Percentiles rank a stretch among this genome's conserved stretches.
Conservation (phyloP, 2,329 filamentous ascomycete species). For the Nannizzia gypsea region DNA sequence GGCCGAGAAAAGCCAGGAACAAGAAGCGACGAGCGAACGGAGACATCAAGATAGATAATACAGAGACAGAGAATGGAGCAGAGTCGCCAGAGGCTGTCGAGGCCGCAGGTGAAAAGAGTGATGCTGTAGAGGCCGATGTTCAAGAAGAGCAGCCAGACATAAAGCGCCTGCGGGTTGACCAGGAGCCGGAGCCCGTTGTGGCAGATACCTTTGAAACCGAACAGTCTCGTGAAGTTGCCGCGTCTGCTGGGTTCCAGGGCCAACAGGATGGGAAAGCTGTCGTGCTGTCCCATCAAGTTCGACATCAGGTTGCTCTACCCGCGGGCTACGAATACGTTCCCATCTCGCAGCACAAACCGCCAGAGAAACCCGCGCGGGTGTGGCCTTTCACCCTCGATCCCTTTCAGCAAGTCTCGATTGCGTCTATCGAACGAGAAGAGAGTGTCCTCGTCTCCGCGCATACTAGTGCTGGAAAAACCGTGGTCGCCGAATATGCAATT, state of each 20-base stretch:
- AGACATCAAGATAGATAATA: constrained; percentile 47
- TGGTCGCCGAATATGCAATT: constrained; percentile 95
- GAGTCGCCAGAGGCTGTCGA: constrained; percentile 16
- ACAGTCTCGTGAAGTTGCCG: constrained; percentile 79
- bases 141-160: constrained; percentile 31
- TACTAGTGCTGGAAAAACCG: constrained; percentile 94
- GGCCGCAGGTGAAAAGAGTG: constrained; percentile 14
- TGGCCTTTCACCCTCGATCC: constrained; percentile 92
- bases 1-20: constrained; percentile 47
- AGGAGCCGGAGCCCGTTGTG: constrained; percentile 65
- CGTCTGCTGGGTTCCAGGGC: constrained; percentile 56
- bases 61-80: constrained; percentile 21
- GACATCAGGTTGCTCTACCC: constrained; percentile 91
- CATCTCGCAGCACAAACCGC: constrained; percentile 88
- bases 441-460: constrained; percentile 95
- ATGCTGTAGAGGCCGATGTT: constrained; percentile 8
- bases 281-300: constrained; percentile 89
- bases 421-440: constrained; percentile 90
- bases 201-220: constrained; percentile 93
- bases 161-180: constrained; percentile 41
- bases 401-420: constrained; percentile 89
- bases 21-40: constrained; percentile 85
- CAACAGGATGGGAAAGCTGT: constrained; percentile 53
- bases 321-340: constrained; percentile 90
- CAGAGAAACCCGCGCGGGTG: constrained; percentile 67